Evolutionary conservation across 2,329 filamentous ascomycete species (phyloP), one percentile per base, ranked within the genome.

Genomic region (Colletotrichum sublineola): DNA sequence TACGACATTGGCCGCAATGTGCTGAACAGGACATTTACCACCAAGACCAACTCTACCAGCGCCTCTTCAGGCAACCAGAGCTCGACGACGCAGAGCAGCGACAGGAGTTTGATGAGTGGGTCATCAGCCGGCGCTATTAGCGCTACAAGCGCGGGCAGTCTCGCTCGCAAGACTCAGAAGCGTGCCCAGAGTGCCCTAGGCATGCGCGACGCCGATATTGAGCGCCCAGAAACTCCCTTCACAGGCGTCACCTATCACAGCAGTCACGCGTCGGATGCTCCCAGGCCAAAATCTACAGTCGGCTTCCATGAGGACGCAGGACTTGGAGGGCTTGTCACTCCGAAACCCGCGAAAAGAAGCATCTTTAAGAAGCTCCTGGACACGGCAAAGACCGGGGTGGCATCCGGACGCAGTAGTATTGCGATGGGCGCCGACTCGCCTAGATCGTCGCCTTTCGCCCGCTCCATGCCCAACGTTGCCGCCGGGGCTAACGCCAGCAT

Each of bases 281-380:
- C 87, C 63, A 82, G 86, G n/a, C 83, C 91, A 36, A 89, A 91
- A 66, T 93, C 93, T 1, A 91, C 93, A 70, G 86, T 89, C 29
- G 92, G 89, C 1, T 91, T 90, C 67, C 83, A 88, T 1, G 90
- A 91, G 29, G 93, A 95, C 60, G 88, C 91, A 50, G 89, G 92
- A 0, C 86, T 98, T 7, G 96, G 96, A 52, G 95, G 96, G 0
- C 87, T 98, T 11, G 86, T 91, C 8, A 85, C 87, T 73, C 95
- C 95, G 0, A 93, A 95, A 82, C 87, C 91, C 1, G 94, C 94
- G 74, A 96, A 94, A 81, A 92, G 92, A 74, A 96, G 94, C 61
- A 97, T 98, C 78, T 96, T 98, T 86, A 96, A 96, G 82, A 97
- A 97, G 79, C 96, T 98, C 77, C 90, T 98, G 40, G 95, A 97